These are phyloP conservation scores for Dryas alaskensis DNA, from an alignment of 306 rosid genomes.

Conservation along the genomic window DNA sequence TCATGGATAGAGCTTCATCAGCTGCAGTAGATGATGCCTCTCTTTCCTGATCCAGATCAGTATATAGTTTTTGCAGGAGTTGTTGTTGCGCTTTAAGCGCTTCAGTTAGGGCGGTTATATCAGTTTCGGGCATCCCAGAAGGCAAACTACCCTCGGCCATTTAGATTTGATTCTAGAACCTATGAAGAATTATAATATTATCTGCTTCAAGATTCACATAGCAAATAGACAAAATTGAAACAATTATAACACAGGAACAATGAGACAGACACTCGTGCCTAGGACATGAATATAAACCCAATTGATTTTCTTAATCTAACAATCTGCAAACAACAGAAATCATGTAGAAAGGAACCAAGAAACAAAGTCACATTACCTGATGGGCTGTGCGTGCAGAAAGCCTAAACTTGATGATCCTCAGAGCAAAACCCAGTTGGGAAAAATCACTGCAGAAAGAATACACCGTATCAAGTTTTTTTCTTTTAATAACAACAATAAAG, in stretches of 20 bases:
- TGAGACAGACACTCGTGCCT: neutral
- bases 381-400: neutral
- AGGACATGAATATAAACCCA: neutral
- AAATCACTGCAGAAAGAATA: neutral
- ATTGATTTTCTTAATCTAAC: neutral
- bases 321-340: neutral
- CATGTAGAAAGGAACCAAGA: neutral
- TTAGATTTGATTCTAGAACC: constrained; percentile 30
- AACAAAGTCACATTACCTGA: neutral
- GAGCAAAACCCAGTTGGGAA: constrained; percentile 12
- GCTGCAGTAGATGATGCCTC: constrained; percentile 88
- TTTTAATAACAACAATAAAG: neutral
- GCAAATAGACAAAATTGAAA: neutral
- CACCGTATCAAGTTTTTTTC: neutral
- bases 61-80: constrained; percentile 69
- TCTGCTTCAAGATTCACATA: neutral
- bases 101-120: constrained; percentile 54
- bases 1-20: constrained; percentile 88
- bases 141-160: constrained; percentile 41
- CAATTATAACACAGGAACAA: neutral
- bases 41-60: constrained; percentile 84
- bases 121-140: constrained; percentile 52
- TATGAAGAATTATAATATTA: neutral
- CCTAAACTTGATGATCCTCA: constrained; percentile 5
- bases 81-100: constrained; percentile 71